These are phyloP conservation scores for Penicillium rolfsii DNA, from an alignment of 2,329 filamentous ascomycete species.

Conservation along the genomic window DNA sequence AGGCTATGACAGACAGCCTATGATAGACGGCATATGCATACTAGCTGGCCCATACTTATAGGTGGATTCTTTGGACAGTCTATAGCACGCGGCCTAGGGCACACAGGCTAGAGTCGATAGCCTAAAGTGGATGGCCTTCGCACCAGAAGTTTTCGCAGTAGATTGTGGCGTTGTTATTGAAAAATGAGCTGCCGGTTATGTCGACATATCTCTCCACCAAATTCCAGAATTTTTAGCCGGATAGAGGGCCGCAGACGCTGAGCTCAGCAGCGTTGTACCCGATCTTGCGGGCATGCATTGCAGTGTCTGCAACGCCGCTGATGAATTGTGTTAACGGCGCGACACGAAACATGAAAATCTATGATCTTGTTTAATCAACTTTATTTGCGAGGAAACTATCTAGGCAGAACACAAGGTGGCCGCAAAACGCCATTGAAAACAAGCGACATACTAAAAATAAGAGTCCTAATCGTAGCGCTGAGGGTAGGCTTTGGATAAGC, in stretches of 20 bases:
- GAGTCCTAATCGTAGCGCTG: slow-evolving; percentile 22
- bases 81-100: too few species aligned
- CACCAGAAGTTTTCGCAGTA: slow-evolving; percentile 54
- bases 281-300: slow-evolving; percentile 67
- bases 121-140: too few species aligned
- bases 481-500: slow-evolving; percentile 20
- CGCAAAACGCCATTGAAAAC: slow-evolving; percentile 59
- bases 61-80: too few species aligned
- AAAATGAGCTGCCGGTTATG: slow-evolving; percentile 56
- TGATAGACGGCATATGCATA: too few species aligned
- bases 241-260: slow-evolving; percentile 64
- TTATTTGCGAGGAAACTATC: not conserved
- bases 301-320: slow-evolving; percentile 68
- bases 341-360: slow-evolving; percentile 68
- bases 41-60: too few species aligned
- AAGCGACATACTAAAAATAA: slow-evolving; percentile 26
- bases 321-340: slow-evolving; percentile 52
- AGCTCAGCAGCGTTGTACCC: slow-evolving; percentile 70
- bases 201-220: slow-evolving; percentile 61
- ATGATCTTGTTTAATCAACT: slow-evolving; percentile 46
- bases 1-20: too few species aligned
- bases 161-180: slow-evolving; percentile 51
- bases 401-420: slow-evolving; percentile 65
- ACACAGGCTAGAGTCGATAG: too few species aligned
- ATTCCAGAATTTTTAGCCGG: slow-evolving; percentile 58